Percentiles rank a stretch among this genome's conserved stretches.
Evolutionary conservation across 2,329 filamentous ascomycete species (phyloP).

Genomic region (Lecanicillium sp.): DNA sequence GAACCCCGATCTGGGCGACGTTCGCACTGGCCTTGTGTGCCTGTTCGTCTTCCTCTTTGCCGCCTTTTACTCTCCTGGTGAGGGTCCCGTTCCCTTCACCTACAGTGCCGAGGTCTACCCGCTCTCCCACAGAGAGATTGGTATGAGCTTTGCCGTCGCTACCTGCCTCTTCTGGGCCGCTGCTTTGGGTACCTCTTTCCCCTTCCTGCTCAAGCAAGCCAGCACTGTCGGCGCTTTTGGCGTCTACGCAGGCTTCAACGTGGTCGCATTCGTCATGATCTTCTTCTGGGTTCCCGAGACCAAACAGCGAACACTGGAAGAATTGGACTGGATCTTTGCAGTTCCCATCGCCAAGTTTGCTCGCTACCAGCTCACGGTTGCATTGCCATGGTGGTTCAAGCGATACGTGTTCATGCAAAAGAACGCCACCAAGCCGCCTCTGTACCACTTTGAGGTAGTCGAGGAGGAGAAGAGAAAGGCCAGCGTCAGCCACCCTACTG

Average conservation of each 20-base stretch:
- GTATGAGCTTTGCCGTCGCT: slow-evolving; percentile 63
- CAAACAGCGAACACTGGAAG: slow-evolving; percentile 45
- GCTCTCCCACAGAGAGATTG: slow-evolving; percentile 61
- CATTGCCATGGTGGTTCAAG: slow-evolving; percentile 54
- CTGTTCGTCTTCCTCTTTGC: slow-evolving; percentile 51
- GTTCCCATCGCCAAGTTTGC: slow-evolving; percentile 51
- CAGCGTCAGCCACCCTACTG: not conserved
- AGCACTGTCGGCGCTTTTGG: slow-evolving; percentile 43
- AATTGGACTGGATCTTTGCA: slow-evolving; percentile 53
- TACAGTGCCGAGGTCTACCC: slow-evolving; percentile 66
- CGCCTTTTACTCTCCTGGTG: slow-evolving; percentile 43
- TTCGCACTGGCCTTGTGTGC: slow-evolving; percentile 38
- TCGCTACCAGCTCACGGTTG: slow-evolving; percentile 47
- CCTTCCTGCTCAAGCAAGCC: slow-evolving; percentile 41
- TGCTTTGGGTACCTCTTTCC: slow-evolving; percentile 55
- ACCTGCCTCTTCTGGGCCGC: slow-evolving; percentile 56
- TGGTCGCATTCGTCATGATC: slow-evolving; percentile 47
- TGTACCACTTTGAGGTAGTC: slow-evolving; percentile 32
- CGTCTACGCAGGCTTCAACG: slow-evolving; percentile 48
- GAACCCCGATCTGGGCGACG: slow-evolving; percentile 23
- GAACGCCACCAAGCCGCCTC: slow-evolving; percentile 29
- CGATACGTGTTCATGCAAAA: slow-evolving; percentile 48
- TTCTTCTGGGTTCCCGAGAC: slow-evolving; percentile 53
- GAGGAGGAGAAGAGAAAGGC: no score
- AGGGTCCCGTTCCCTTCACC: slow-evolving; percentile 61